phyloP scores from a whole-genome alignment of 306 rosid genomes.

The Inga oerstediana region DNA sequence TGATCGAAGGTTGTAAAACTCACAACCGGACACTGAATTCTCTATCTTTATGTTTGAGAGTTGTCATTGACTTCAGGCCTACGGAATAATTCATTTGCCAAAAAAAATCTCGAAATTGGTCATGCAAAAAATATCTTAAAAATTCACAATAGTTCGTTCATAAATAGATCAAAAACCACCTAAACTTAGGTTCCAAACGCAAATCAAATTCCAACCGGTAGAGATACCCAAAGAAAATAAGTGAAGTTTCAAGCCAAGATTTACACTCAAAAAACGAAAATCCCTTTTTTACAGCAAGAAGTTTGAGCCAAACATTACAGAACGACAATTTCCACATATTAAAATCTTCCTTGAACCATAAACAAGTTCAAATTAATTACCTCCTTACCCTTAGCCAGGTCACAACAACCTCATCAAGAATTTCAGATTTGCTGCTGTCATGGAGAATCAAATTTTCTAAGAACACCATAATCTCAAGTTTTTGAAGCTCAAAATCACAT shows the following conservation, averaged over 20 bases:
- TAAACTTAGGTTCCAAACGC: not conserved
- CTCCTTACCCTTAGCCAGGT: not conserved
- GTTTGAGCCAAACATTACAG: not conserved
- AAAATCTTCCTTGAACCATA: not conserved
- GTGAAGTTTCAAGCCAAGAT: not conserved
- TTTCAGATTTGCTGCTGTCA: not conserved
- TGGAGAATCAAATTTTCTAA: not conserved
- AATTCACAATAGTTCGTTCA: too few relatives aligned
- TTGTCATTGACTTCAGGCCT: too few relatives aligned
- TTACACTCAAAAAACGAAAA: not conserved
- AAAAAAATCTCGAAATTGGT: not conserved
- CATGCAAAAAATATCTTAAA: not conserved
- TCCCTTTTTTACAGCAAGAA: not conserved
- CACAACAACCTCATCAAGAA: not conserved
- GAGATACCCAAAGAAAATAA: not conserved
- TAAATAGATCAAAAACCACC: not conserved
- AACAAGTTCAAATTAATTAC: not conserved
- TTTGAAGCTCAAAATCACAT: too few relatives aligned
- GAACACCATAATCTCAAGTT: not conserved
- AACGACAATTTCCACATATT: not conserved
- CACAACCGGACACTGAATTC: too few relatives aligned
- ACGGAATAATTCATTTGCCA: not conserved
- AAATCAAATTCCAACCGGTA: not conserved
- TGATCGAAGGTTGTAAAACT: too few relatives aligned
- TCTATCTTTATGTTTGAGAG: too few relatives aligned